Evolutionary conservation across 345 rosid genomes (phyloP).

Genomic region (Microthlaspi erraticum): DNA sequence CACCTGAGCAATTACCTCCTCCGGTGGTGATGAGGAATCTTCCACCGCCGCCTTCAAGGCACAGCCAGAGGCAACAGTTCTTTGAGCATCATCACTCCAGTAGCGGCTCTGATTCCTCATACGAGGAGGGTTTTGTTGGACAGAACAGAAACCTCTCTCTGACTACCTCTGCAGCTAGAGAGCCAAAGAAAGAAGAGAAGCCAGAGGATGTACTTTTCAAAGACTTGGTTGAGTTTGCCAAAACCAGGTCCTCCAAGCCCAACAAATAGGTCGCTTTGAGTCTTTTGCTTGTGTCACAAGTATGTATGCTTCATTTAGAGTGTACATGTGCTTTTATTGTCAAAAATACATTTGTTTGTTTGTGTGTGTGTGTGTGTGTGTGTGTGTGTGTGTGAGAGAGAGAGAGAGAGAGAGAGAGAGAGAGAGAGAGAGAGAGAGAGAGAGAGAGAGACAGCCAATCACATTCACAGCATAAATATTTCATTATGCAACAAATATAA

Average conservation of each 20-base stretch:
- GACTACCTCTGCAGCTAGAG: slow-evolving; percentile 27
- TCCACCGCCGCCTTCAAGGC: slow-evolving; percentile 86
- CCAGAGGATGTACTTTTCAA: slow-evolving; percentile 84
- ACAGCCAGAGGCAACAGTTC: slow-evolving; percentile 84
- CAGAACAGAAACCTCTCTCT: slow-evolving; percentile 67
- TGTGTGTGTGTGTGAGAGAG: too few species aligned
- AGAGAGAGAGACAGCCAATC: neutral
- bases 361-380: too few species aligned
- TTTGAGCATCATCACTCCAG: slow-evolving; percentile 60
- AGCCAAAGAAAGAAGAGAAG: slow-evolving; percentile 57
- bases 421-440: too few species aligned
- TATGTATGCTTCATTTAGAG: neutral
- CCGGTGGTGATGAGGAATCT: slow-evolving; percentile 51
- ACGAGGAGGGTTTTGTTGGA: slow-evolving; percentile 67
- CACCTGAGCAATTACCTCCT: slow-evolving; percentile 58
- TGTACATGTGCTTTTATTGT: neutral
- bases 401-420: too few species aligned
- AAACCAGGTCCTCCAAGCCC: slow-evolving; percentile 74
- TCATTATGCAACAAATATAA: neutral
- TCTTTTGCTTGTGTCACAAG: slow-evolving; percentile 28
- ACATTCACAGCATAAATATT: neutral
- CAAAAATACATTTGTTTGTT: slow-evolving; percentile 4
- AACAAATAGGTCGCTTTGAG: slow-evolving; percentile 57
- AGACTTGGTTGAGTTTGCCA: slow-evolving; percentile 88
- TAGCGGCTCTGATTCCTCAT: slow-evolving; percentile 60